These are phyloP conservation scores for Neoascochyta sp. DNA, from an alignment of 2,329 filamentous ascomycete species.

Conservation along the genomic window DNA sequence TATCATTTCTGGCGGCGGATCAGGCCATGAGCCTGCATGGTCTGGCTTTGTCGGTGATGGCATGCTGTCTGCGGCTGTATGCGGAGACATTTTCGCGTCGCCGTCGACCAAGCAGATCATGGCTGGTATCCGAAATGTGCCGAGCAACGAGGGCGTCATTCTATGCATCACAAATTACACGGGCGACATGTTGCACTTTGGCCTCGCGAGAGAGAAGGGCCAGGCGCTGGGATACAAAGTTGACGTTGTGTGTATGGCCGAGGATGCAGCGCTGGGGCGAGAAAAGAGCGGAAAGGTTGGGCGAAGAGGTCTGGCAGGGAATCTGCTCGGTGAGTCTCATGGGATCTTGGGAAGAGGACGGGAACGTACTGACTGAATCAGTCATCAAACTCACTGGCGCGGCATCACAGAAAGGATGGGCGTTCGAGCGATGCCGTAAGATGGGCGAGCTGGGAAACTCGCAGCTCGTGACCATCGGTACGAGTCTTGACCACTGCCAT, in stretches of 20 bases:
- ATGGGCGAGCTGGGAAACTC: conserved; percentile 45
- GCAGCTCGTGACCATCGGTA: conserved; percentile 50
- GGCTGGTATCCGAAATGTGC: conserved; percentile 46
- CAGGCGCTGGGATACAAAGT: conserved; percentile 45
- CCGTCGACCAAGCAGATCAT: conserved; percentile 50
- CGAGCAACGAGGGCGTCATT: conserved; percentile 46
- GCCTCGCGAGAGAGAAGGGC: conserved; percentile 48
- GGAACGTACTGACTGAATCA: conserved; percentile 13
- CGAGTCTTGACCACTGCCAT: conserved; percentile 52
- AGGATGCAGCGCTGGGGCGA: conserved; percentile 48
- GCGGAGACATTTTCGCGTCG: conserved; percentile 49
- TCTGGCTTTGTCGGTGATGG: conserved; percentile 49
- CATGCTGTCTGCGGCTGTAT: conserved; percentile 48
- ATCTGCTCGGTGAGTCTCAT: conserved; percentile 41
- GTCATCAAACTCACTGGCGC: conserved; percentile 48
- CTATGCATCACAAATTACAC: conserved; percentile 51
- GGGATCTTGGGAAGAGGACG: background rate
- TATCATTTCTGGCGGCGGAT: conserved; percentile 47
- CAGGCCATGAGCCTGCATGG: conserved; percentile 50
- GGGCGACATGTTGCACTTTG: conserved; percentile 50
- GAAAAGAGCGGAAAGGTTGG: conserved; percentile 50
- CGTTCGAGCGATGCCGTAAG: conserved; percentile 45
- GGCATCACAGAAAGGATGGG: conserved; percentile 44
- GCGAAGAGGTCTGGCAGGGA: conserved; percentile 50
- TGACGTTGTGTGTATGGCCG: conserved; percentile 48